Percentiles rank a stretch among this genome's conserved stretches.
phyloP scores from a whole-genome alignment of 2,329 filamentous ascomycete species.

The Fusarium aywerte region DNA sequence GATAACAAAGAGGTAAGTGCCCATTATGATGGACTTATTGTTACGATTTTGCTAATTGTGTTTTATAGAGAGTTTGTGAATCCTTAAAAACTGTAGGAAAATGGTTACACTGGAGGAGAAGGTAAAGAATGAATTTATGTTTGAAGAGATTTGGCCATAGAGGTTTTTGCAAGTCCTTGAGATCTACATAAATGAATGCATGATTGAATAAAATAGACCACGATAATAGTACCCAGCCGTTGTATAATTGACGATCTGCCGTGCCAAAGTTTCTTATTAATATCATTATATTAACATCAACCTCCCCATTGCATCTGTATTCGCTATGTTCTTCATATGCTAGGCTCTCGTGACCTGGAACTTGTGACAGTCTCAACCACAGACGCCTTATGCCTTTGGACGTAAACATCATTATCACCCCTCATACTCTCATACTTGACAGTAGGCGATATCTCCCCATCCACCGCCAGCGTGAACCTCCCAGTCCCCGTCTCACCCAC shows the following conservation, averaged over 20 bases:
- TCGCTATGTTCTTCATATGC: background rate
- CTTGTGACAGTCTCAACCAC: background rate
- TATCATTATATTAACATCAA: too few relatives aligned
- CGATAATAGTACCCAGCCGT: background rate
- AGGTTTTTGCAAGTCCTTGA: background rate
- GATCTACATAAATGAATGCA: background rate
- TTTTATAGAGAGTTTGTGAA: constrained; percentile 21
- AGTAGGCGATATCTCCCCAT: constrained; percentile 3
- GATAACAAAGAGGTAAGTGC: constrained; percentile 21
- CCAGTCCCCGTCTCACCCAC: constrained; percentile 1
- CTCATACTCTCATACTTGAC: constrained; percentile 23
- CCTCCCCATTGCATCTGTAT: too few relatives aligned
- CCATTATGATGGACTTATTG: fast-evolving
- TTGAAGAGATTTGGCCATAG: background rate
- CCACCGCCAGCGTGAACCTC: constrained; percentile 7
- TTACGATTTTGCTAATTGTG: background rate
- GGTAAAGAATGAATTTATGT: background rate
- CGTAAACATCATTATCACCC: background rate
- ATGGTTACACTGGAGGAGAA: constrained; percentile 21
- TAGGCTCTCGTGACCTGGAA: background rate
- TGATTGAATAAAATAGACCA: background rate
- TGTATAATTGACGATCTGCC: background rate
- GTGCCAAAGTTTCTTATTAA: background rate
- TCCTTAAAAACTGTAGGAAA: constrained; percentile 6
- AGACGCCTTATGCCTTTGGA: background rate